These are phyloP conservation scores for Isatis lusitanica DNA, from an alignment of 441 rosid genomes.

Conservation along the genomic window DNA sequence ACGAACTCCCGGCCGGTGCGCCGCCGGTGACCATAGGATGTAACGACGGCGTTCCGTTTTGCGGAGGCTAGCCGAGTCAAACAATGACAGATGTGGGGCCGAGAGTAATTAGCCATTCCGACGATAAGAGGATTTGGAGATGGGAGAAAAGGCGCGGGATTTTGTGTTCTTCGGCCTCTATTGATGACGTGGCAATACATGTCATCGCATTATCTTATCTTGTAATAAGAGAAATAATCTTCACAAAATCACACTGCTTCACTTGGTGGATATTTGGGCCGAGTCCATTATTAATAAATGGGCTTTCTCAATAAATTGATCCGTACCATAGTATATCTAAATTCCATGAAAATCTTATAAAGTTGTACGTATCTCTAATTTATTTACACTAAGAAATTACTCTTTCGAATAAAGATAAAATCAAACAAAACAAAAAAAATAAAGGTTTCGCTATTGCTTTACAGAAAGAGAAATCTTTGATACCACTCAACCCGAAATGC, in stretches of 20 bases:
- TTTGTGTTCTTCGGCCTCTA: constrained; percentile 4
- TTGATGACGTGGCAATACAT: constrained; percentile 26
- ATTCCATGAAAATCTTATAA: not conserved
- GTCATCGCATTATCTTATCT: constrained; percentile 23
- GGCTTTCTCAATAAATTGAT: not conserved
- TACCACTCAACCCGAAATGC: constrained; percentile 28
- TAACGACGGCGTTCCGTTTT: constrained; percentile 46
- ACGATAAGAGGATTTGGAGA: not conserved
- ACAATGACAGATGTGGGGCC: constrained; percentile 75
- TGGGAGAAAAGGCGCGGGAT: not conserved
- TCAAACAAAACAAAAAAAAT: not conserved
- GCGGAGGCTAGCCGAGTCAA: constrained; percentile 53
- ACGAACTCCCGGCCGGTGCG: constrained; percentile 65
- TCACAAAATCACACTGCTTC: not conserved
- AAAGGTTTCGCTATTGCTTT: constrained; percentile 18
- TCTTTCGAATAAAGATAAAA: not conserved
- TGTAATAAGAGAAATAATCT: not conserved
- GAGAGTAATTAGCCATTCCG: constrained; percentile 56
- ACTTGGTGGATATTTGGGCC: not conserved
- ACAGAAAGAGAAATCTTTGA: constrained; percentile 18
- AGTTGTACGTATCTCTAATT: not conserved
- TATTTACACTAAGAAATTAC: not conserved
- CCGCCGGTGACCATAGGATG: constrained; percentile 44
- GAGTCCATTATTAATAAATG: not conserved
- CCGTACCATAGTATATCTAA: not conserved